These are phyloP conservation scores for Yamadazyma ubonensis DNA, from an alignment of 805 yeast genomes.

Conservation along the genomic window DNA sequence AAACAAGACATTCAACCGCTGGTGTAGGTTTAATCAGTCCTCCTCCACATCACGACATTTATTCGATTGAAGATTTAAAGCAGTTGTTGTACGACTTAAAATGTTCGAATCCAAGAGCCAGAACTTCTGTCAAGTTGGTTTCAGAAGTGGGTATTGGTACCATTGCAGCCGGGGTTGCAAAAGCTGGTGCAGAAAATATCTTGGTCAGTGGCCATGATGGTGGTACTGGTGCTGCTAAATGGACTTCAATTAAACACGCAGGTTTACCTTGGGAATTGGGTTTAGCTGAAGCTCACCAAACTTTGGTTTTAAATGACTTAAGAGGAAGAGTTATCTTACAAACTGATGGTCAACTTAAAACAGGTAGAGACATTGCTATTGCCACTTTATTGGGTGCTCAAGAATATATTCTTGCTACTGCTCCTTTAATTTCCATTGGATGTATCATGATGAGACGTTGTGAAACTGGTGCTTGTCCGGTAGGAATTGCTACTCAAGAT, in stretches of 20 bases:
- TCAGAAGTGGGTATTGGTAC: conserved; percentile 99
- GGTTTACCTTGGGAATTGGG: conserved; percentile 99
- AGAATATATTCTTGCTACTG: conserved; percentile 97
- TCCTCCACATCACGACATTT: conserved; percentile 98
- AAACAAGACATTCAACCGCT: conserved; percentile 93
- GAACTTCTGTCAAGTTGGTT: conserved; percentile 93
- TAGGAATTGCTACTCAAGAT: conserved; percentile 98
- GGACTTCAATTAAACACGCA: conserved; percentile 96
- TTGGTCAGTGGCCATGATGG: conserved; percentile 98
- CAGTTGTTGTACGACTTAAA: conserved; percentile 95
- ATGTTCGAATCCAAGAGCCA: conserved; percentile 95
- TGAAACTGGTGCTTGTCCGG: conserved; percentile 93
- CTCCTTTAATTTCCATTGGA: conserved; percentile 96
- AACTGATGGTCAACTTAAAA: conserved; percentile 97
- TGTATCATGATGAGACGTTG: conserved; percentile 91
- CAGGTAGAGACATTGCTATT: conserved; percentile 95
- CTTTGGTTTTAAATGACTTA: conserved; percentile 90
- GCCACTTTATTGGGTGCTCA: conserved; percentile 97
- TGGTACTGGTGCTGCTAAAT: conserved; percentile 99
- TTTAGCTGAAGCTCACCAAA: conserved; percentile 96
- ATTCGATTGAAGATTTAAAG: conserved; percentile 95
- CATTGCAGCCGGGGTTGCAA: conserved; percentile 98
- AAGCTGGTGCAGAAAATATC: conserved; percentile 97
- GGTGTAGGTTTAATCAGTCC: conserved; percentile 97
- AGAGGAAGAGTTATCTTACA: conserved; percentile 95